Conservation (phyloP, 2,329 filamentous ascomycete species). For the Niveomyces coronatus region DNA sequence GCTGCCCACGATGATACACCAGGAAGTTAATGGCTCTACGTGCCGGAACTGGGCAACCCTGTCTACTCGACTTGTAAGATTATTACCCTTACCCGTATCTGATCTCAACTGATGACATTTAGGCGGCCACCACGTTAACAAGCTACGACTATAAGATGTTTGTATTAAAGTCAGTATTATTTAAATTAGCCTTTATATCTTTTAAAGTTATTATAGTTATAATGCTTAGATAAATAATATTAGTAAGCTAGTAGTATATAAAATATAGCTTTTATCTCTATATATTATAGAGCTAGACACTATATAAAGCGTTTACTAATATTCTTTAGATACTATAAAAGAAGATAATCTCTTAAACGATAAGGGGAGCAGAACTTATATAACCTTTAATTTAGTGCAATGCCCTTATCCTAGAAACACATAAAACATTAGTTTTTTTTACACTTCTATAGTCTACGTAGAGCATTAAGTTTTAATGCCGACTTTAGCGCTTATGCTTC, state of each 20-base stretch:
- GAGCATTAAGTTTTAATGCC: neutral
- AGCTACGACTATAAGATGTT: neutral
- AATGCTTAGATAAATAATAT: neutral
- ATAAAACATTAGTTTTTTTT: neutral
- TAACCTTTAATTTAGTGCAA: neutral
- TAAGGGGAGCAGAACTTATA: neutral
- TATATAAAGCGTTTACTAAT: neutral
- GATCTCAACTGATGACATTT: neutral
- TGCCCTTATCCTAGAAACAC: neutral
- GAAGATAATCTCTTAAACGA: neutral
- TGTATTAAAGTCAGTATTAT: neutral
- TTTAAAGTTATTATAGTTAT: slow-evolving; percentile 1
- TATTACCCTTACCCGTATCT: neutral
- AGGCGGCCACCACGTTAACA: neutral
- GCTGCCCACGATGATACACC: neutral
- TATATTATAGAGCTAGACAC: neutral
- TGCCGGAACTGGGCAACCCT: no score
- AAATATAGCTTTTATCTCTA: slow-evolving; percentile 1
- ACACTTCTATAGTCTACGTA: neutral
- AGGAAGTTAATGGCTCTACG: neutral
- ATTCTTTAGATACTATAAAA: neutral
- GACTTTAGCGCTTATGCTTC: neutral
- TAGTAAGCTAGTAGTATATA: neutral
- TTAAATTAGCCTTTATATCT: neutral
- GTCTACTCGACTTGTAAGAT: no score